Evolutionary conservation across 1,284 basidiomycete genomes (phyloP).

Genomic region (Boletus smithii): DNA sequence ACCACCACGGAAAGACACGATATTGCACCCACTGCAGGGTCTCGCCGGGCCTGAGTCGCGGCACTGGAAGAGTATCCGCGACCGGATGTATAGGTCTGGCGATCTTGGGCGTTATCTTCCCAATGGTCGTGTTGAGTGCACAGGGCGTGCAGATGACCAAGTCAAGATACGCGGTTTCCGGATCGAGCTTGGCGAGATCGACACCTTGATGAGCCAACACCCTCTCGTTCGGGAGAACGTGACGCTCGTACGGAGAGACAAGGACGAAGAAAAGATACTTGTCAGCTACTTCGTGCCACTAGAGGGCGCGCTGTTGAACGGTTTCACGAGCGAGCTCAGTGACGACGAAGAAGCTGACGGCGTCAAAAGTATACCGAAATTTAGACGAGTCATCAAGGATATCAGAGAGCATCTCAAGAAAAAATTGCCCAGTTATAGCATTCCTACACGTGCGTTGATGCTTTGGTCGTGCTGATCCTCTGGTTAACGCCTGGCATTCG

Average conservation of each 20-base stretch:
- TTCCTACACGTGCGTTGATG: constrained; percentile 76
- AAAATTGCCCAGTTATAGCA: constrained; percentile 92
- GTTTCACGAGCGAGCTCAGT: constrained; percentile 69
- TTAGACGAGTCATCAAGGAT: constrained; percentile 87
- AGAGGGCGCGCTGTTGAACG: constrained; percentile 66
- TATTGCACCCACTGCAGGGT: constrained; percentile 56
- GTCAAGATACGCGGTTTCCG: constrained; percentile 99
- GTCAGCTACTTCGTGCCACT: constrained; percentile 98
- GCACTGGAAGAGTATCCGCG: constrained; percentile 96
- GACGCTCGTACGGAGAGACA: constrained; percentile 94
- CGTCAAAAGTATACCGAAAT: constrained; percentile 74
- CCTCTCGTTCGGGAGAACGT: constrained; percentile 95
- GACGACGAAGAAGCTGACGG: constrained; percentile 60
- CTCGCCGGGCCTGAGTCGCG: constrained; percentile 66
- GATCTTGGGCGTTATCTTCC: constrained; percentile 95
- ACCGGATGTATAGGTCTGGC: constrained; percentile 97
- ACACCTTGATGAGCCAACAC: constrained; percentile 93
- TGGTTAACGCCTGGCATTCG: constrained; percentile 8
- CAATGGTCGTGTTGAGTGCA: constrained; percentile 94
- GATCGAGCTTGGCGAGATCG: constrained; percentile 98
- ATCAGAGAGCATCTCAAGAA: constrained; percentile 96
- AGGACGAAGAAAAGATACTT: constrained; percentile 99
- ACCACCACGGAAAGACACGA: constrained; percentile 63
- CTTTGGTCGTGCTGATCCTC: constrained; percentile 1
- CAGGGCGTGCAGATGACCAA: constrained; percentile 96